These are phyloP conservation scores for Coemansia sp. DNA, from an alignment of 192 early-diverging fungal species.

Conservation along the genomic window DNA sequence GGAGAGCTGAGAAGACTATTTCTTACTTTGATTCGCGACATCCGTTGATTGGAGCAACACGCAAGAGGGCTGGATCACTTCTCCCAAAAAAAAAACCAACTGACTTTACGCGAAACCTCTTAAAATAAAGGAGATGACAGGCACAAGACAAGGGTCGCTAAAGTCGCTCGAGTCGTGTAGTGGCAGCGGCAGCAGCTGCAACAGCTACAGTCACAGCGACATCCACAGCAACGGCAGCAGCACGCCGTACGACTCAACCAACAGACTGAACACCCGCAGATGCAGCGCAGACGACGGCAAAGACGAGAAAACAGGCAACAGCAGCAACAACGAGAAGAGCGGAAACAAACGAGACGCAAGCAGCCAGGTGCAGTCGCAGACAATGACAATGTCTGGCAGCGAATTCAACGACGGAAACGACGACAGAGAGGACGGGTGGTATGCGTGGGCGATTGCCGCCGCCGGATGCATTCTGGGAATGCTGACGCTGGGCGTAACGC, in stretches of 20 bases:
- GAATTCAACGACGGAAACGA: slow-evolving; percentile 8
- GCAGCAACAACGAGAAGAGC: too few relatives aligned
- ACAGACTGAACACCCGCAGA: neutral
- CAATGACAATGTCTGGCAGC: too few relatives aligned
- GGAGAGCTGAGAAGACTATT: too few relatives aligned
- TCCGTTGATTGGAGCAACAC: too few relatives aligned
- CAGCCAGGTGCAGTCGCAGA: too few relatives aligned
- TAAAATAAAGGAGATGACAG: neutral
- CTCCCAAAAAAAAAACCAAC: too few relatives aligned
- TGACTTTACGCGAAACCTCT: too few relatives aligned
- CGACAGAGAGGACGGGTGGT: slow-evolving; percentile 34
- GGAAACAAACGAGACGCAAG: too few relatives aligned
- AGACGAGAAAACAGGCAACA: too few relatives aligned
- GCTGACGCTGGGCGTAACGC: slow-evolving; percentile 46
- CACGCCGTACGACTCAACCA: slow-evolving; percentile 1
- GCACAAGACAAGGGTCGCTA: neutral
- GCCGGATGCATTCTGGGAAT: slow-evolving; percentile 45
- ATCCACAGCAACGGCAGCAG: neutral
- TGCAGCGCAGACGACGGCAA: too few relatives aligned
- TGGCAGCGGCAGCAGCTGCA: neutral
- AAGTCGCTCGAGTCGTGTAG: slow-evolving; percentile 3
- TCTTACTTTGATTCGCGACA: too few relatives aligned
- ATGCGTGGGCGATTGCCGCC: slow-evolving; percentile 39
- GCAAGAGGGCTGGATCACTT: too few relatives aligned
- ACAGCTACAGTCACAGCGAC: neutral